Evolutionary conservation across 306 rosid genomes (phyloP).

Genomic region (Argentina anserina): DNA sequence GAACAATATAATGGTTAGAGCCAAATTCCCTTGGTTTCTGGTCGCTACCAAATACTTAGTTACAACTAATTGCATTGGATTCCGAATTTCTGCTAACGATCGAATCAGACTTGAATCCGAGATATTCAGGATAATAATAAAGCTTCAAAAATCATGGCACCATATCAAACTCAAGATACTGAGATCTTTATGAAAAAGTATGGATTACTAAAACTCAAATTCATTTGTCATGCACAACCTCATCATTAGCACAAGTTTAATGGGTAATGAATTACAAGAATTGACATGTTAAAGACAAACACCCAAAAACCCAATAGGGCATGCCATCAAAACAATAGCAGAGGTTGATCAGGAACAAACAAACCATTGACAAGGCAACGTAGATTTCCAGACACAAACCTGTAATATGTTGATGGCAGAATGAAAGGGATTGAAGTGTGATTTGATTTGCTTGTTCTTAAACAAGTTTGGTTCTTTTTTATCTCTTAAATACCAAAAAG

Average conservation of each 20-base stretch:
- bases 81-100: background rate
- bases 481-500: background rate
- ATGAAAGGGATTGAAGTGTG: background rate
- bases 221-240: background rate
- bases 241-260: background rate
- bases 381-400: background rate
- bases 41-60: background rate
- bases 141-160: background rate
- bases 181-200: background rate
- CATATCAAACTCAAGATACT: background rate
- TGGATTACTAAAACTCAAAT: background rate
- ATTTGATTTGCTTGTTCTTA: background rate
- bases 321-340: background rate
- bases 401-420: background rate
- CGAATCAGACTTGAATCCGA: background rate
- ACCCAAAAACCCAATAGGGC: background rate
- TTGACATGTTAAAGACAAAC: background rate
- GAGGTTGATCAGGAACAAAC: background rate
- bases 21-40: background rate
- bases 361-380: background rate
- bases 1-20: background rate
- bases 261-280: background rate
- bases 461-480: background rate
- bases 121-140: background rate
- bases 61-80: background rate